Percentiles rank a stretch among this genome's conserved stretches.
Conservation (phyloP, 331 rosid genomes). For the Pyracantha coccinea region DNA sequence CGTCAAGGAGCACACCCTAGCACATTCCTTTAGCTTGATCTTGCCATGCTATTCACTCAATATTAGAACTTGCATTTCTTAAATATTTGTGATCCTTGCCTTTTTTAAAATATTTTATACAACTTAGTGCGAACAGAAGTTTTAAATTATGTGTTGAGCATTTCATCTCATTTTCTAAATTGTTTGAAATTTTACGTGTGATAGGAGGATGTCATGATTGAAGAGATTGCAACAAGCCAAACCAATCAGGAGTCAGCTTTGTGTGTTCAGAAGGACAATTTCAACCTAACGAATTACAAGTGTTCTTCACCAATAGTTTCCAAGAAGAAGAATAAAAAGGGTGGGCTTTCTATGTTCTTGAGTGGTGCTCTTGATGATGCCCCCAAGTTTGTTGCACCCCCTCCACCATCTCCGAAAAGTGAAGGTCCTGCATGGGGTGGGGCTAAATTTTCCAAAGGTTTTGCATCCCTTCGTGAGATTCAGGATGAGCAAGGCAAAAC, state of each 20-base stretch:
- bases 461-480: slow-evolving; percentile 75
- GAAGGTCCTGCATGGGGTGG: slow-evolving; percentile 99
- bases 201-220: slow-evolving; percentile 38
- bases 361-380: slow-evolving; percentile 85
- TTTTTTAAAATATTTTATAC: background rate
- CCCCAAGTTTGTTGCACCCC: slow-evolving; percentile 42
- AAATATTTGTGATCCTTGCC: background rate
- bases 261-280: slow-evolving; percentile 26
- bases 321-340: slow-evolving; percentile 82
- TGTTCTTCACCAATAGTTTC: slow-evolving; percentile 29
- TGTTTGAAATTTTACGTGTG: slow-evolving; percentile 10
- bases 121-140: background rate
- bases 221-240: slow-evolving; percentile 20
- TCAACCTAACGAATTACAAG: slow-evolving; percentile 29
- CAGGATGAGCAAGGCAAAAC: slow-evolving; percentile 71
- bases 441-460: slow-evolving; percentile 50
- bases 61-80: background rate
- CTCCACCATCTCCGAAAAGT: slow-evolving; percentile 46
- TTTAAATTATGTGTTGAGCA: background rate
- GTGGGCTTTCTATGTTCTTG: slow-evolving; percentile 95
- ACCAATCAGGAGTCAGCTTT: slow-evolving; percentile 23
- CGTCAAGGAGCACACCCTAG: background rate
- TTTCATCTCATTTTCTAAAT: background rate
- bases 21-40: background rate
- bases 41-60: background rate